Evolutionary conservation across 2,329 filamentous ascomycete species (phyloP).

Genomic region (Botryotinia globosa): DNA sequence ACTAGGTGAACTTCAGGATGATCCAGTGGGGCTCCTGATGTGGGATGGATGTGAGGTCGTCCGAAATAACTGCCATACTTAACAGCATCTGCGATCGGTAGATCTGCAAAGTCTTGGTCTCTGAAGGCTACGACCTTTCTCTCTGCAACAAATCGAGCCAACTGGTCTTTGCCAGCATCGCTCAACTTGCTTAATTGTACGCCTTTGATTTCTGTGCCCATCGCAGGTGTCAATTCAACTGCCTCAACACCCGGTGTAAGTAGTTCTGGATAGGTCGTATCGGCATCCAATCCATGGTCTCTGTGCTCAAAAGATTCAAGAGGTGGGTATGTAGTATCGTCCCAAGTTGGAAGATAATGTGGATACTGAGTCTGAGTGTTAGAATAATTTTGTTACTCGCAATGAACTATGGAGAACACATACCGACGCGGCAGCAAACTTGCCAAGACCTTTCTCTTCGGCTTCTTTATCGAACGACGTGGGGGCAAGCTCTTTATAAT

Average conservation of each 20-base stretch:
- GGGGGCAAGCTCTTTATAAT: constrained; percentile 36
- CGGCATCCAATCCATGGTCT: constrained; percentile 74
- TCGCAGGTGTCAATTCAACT: constrained; percentile 66
- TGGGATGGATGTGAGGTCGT: constrained; percentile 77
- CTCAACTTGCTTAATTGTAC: constrained; percentile 69
- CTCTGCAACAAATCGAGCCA: constrained; percentile 71
- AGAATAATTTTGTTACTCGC: not conserved
- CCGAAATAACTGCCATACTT: constrained; percentile 74
- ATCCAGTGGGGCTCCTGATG: constrained; percentile 70
- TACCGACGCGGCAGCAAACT: constrained; percentile 35
- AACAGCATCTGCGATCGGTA: constrained; percentile 67
- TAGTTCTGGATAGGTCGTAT: constrained; percentile 66
- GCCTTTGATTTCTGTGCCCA: constrained; percentile 68
- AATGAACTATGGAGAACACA: constrained; percentile 1
- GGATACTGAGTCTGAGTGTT: constrained; percentile 14
- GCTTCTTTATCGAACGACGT: constrained; percentile 35
- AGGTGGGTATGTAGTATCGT: constrained; percentile 60
- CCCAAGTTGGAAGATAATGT: constrained; percentile 71
- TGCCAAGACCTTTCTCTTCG: constrained; percentile 35
- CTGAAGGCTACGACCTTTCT: constrained; percentile 78
- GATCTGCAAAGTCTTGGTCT: constrained; percentile 67
- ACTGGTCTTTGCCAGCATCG: constrained; percentile 69
- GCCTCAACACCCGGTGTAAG: constrained; percentile 52
- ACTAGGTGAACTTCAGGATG: constrained; percentile 76
- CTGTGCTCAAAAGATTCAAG: constrained; percentile 68